Base-by-base conservation (phyloP, 2,329 filamentous ascomycete genomes). In the Fusarium sp. region DNA sequence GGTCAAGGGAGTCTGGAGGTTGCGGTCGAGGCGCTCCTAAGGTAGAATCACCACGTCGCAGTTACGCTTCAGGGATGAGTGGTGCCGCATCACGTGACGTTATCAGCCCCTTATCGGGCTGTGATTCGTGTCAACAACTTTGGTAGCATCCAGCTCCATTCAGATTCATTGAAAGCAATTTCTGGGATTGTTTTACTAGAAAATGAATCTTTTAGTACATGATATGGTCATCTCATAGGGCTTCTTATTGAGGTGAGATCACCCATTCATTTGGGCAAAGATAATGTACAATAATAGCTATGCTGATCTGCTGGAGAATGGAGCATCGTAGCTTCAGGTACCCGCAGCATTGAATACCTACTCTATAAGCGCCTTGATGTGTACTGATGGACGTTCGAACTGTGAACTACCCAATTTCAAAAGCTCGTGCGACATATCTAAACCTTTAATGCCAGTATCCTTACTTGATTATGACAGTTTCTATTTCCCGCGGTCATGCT, bases 21-120 rank as follows among this genome's bases (percentile, higher is more conserved):
- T 78, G 70, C 75, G 75, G 72, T 71, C 75, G 71, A 71, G 66
- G 70, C 73, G 59, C 70, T 69, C 70, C 69, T 68, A 60, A 66
- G 47, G 38, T 68, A 76, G 72, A 79, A 80, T 78, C 80, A 81
- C 79, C 80, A 82, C 79, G 79, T 81, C 74, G 80, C 76, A 78
- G 78, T 72, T 77, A 78, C 69, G 73, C 71, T 67, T 79, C 69
- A 70, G 77, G 76, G 68, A 68, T 73, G 70, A 66, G 63, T 63
- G 64, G 75, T 71, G 68, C 51, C 38, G 22, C 42, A 47, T 80
- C 80, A 81, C 80, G 80, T 81, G 80, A 80, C 40, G 49, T 68
- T 73, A 76, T 76, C 69, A 55, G 68, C 58, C 64, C 63, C 72
- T 74, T 76, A 75, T 75, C 73, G 66, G 66, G 59, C 65, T 29